Conservation (phyloP, 345 rosid species). For the Murraya paniculata region DNA sequence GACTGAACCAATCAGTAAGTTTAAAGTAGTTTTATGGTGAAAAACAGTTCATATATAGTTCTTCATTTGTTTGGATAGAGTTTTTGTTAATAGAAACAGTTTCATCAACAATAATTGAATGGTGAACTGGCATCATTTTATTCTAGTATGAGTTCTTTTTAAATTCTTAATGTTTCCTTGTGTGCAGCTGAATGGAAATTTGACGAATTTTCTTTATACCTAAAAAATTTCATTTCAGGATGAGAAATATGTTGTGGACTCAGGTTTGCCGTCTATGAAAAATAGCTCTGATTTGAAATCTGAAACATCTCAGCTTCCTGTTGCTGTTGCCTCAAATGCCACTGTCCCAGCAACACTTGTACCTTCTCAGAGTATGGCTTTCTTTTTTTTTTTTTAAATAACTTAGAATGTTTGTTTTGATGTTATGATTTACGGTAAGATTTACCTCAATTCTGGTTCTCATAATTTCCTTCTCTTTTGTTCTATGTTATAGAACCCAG, state of each 20-base stretch:
- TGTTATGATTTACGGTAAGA: constrained; percentile 6
- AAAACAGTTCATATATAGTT: background rate
- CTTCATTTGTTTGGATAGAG: background rate
- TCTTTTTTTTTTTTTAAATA: background rate
- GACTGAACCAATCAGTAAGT: constrained; percentile 61
- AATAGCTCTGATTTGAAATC: constrained; percentile 50
- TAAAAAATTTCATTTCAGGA: constrained; percentile 30
- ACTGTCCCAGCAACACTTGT: constrained; percentile 35
- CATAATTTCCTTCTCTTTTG: background rate
- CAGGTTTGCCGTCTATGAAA: constrained; percentile 36
- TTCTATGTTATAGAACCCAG: constrained; percentile 59
- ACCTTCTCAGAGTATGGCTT: constrained; percentile 69
- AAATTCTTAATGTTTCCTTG: background rate
- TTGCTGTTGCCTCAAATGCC: constrained; percentile 41
- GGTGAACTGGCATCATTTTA: too few species aligned
- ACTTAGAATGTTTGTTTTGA: background rate
- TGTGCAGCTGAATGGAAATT: background rate
- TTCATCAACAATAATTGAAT: background rate
- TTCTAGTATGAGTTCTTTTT: background rate
- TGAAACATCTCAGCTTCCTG: constrained; percentile 59
- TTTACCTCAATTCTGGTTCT: constrained; percentile 1
- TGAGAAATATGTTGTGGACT: constrained; percentile 48
- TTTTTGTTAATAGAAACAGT: background rate
- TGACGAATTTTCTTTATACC: constrained; percentile 1
- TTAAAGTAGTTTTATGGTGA: background rate